Conservation (phyloP, 495 filamentous ascomycete genomes). For the Penicillium pancosmium region DNA sequence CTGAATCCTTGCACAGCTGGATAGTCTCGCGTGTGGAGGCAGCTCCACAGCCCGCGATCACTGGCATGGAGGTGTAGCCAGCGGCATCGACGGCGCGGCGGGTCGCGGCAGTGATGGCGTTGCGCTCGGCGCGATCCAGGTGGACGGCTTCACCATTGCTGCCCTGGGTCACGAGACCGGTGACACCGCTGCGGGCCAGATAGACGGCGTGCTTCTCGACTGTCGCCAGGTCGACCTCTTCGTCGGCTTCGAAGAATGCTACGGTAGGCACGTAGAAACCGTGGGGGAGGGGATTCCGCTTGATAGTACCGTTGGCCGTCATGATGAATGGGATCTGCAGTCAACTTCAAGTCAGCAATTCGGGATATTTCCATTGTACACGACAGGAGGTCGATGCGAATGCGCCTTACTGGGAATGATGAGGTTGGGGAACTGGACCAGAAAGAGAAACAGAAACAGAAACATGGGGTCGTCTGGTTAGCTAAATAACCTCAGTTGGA, state of each 20-base stretch:
- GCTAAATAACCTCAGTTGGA: slow-evolving; percentile 24
- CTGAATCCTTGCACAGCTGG: slow-evolving; percentile 75
- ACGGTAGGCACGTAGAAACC: slow-evolving; percentile 73
- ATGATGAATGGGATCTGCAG: neutral
- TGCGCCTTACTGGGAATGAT: neutral
- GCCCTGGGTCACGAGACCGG: slow-evolving; percentile 82
- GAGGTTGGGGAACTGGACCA: neutral
- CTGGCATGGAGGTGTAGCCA: slow-evolving; percentile 67
- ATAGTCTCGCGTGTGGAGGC: slow-evolving; percentile 88
- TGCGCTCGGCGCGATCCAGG: slow-evolving; percentile 70
- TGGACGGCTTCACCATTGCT: slow-evolving; percentile 91
- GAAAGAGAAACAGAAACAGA: neutral
- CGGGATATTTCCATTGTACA: too few relatives aligned
- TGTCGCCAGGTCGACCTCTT: slow-evolving; percentile 67
- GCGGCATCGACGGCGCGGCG: slow-evolving; percentile 72
- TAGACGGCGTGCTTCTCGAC: slow-evolving; percentile 77
- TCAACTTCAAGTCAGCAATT: too few relatives aligned
- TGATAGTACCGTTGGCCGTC: slow-evolving; percentile 25
- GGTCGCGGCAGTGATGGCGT: slow-evolving; percentile 70
- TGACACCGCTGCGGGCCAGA: slow-evolving; percentile 78
- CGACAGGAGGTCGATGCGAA: neutral
- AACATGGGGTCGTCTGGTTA: slow-evolving; percentile 8
- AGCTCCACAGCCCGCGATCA: slow-evolving; percentile 84
- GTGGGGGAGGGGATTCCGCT: slow-evolving; percentile 35
- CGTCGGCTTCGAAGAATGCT: slow-evolving; percentile 65